Percentiles rank a stretch among this genome's conserved stretches.
These are phyloP conservation scores for Pythium pyrilobum DNA, from an alignment of 352 stramenopile genomes.

Conservation along the genomic window DNA sequence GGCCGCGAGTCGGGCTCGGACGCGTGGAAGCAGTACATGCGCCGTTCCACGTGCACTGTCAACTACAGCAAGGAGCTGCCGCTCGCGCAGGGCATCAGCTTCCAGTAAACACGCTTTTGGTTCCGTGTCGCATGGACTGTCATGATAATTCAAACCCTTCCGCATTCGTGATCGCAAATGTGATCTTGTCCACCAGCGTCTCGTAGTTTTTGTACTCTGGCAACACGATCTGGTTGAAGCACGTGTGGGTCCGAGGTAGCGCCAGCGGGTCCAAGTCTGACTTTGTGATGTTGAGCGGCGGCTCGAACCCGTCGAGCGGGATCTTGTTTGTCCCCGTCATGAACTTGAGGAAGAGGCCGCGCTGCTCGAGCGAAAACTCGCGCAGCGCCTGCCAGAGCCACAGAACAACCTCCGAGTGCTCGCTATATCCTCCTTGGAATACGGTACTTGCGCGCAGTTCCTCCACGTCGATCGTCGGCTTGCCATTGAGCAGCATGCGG, in stretches of 20 bases:
- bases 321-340: constrained; percentile 82
- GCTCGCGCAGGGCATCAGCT: constrained; percentile 91
- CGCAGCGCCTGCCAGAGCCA: constrained; percentile 85
- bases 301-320: constrained; percentile 80
- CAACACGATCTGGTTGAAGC: constrained; percentile 88
- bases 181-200: constrained; percentile 63
- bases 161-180: constrained; percentile 72
- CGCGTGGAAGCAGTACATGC: constrained; percentile 94
- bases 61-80: constrained; percentile 92
- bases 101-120: constrained; percentile 41
- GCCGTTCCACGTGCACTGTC: constrained; percentile 91
- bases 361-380: constrained; percentile 50
- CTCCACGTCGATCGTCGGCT: constrained; percentile 73
- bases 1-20: constrained; percentile 90
- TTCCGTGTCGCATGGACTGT: constrained; percentile 1
- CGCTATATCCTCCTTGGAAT: constrained; percentile 79
- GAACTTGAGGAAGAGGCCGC: constrained; percentile 76
- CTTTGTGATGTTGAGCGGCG: constrained; percentile 82
- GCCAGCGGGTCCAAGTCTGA: constrained; percentile 65
- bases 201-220: constrained; percentile 70
- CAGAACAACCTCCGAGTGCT: constrained; percentile 66
- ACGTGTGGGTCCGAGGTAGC: constrained; percentile 75
- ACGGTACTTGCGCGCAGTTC: constrained; percentile 71
- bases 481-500: constrained; percentile 47
- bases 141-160: constrained; percentile 80